Base-by-base conservation (phyloP, 2,329 filamentous ascomycete species). In the Paradendryphiella salina region DNA sequence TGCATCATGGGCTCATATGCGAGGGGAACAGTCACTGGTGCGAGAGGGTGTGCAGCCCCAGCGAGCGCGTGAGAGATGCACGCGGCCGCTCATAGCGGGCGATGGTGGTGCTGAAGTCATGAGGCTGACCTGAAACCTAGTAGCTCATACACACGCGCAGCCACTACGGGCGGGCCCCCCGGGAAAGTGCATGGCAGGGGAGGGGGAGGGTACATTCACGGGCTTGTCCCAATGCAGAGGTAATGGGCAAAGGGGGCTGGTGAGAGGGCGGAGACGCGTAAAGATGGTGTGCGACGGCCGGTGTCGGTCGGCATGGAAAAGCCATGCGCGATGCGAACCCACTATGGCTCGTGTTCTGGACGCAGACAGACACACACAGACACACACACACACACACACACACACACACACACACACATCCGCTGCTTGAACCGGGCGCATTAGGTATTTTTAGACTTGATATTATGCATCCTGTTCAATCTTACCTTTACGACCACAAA, bases 91-190 rank as follows among this genome's bases (percentile, higher is more conserved):
- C 46, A 57, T 55, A 11, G 31, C 37, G 32, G 18, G 26, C 23
- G 39, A 49, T 42, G 42, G 52, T 48, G 44, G 49, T 46, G 39
- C n/a, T 21, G 43, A 26, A 46, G 36, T 38, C 49, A 49, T 52
- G 57, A 60, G 54, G 57, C 54, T 56, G 57, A 52, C 21, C 18
- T 46, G 28, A 42, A 20, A 35, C 37, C 44, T 33, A 18, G 49
- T 33, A 29, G 35, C 28, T 42, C 39, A 44, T 20, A 29, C 23
- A 26, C 23, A 26, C 8, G 23, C 7, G 49, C 49, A 47, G 43
- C 49, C 44, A 48, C 49, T 20, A 40, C 37, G 49, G 43, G 44
- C 37, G 37, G 37, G 37, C 37, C 32, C 29, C 37, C 36, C 32
- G 49, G 49, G 45, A 51, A 52, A 44, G 37, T 38, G 49, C 43